A percentile compares a stretch with the other conserved stretches of the same genome.
Evolutionary conservation across 129 eudicot species (phyloP).

Genomic region (Erigeron canadensis): DNA sequence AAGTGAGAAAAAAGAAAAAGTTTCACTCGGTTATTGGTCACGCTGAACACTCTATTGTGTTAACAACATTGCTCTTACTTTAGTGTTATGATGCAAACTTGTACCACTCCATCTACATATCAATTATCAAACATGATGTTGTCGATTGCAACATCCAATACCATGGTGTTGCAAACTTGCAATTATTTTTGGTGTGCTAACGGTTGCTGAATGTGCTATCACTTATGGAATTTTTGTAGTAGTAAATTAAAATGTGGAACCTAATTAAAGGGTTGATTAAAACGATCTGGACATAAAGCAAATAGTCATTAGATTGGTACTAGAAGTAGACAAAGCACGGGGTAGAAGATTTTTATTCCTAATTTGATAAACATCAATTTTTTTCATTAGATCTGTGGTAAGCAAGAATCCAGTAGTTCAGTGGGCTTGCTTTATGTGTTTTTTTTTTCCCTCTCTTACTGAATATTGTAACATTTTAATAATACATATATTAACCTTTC

Average conservation of each 20-base stretch:
- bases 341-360: constrained; percentile 32
- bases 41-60: no score
- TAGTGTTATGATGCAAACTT: no score
- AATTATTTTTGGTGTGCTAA: constrained; percentile 9
- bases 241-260: background rate
- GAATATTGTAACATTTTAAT: no score
- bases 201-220: constrained; percentile 4
- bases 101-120: no score
- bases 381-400: constrained; percentile 15
- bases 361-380: constrained; percentile 27
- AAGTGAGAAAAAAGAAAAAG: no score
- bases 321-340: constrained; percentile 38
- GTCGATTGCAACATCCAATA: background rate
- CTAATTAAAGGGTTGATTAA: constrained; percentile 18
- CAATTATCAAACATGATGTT: background rate
- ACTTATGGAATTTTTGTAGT: constrained; percentile 18
- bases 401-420: constrained; percentile 12
- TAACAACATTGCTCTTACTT: no score
- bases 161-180: constrained; percentile 7
- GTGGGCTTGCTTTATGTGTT: constrained; percentile 2
- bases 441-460: background rate
- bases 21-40: no score
- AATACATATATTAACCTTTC: background rate
- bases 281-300: constrained; percentile 17
- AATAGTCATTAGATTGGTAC: constrained; percentile 23